phyloP scores from a whole-genome alignment of 495 filamentous ascomycete genomes.

The Cladorrhinum samala region DNA sequence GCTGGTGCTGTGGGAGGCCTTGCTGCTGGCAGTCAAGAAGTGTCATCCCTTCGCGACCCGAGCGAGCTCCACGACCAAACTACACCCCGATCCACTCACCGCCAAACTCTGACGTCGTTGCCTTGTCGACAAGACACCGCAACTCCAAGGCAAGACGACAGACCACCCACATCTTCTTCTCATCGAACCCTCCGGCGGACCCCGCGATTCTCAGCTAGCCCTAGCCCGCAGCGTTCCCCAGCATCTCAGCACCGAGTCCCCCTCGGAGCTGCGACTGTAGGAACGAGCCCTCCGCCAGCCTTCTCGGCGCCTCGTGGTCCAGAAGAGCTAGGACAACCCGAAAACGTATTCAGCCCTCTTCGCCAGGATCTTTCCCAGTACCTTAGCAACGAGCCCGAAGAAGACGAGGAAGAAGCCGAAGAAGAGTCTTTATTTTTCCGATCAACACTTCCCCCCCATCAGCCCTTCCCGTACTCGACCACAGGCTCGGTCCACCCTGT shows the following conservation, averaged over 20 bases:
- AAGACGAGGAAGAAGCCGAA: constrained; percentile 34
- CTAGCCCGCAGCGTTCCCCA: constrained; percentile 32
- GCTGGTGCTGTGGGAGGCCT: constrained; percentile 30
- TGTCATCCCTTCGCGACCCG: constrained; percentile 34
- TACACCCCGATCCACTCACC: constrained; percentile 27
- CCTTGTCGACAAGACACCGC: constrained; percentile 22
- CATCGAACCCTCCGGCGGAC: constrained; percentile 41
- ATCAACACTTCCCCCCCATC: constrained; percentile 21
- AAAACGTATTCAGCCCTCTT: constrained; percentile 15
- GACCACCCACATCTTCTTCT: constrained; percentile 37
- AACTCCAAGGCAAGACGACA: constrained; percentile 24
- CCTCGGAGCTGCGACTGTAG: constrained; percentile 30
- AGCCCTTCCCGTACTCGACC: constrained; percentile 17
- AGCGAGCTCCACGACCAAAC: constrained; percentile 39
- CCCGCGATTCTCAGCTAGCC: constrained; percentile 38
- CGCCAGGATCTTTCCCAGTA: constrained; percentile 41
- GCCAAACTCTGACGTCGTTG: constrained; percentile 36
- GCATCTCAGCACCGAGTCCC: constrained; percentile 24
- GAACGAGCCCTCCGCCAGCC: constrained; percentile 29
- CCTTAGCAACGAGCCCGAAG: constrained; percentile 34
- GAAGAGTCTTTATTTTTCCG: constrained; percentile 18
- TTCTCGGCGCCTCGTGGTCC: constrained; percentile 26
- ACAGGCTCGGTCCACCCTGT: constrained; percentile 29
- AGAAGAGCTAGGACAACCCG: constrained; percentile 19
- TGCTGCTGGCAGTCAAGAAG: constrained; percentile 38